phyloP scores from a whole-genome alignment of 2,329 filamentous ascomycete genomes.

The Aureobasidium melanogenum region DNA sequence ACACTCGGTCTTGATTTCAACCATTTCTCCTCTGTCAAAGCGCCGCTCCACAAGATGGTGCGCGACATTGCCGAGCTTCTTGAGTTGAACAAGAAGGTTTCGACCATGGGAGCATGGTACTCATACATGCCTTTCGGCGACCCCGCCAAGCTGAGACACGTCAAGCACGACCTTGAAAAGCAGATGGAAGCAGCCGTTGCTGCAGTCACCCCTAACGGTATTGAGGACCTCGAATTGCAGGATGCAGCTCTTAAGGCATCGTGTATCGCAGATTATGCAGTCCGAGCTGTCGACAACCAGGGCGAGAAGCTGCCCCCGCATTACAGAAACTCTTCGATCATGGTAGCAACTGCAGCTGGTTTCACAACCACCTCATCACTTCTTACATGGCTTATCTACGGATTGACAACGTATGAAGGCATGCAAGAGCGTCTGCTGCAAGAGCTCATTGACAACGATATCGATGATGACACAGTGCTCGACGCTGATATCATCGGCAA shows the following conservation, averaged over 20 bases:
- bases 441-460: slow-evolving; percentile 40
- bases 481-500: slow-evolving; percentile 30
- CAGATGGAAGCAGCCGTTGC: slow-evolving; percentile 33
- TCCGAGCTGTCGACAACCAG: slow-evolving; percentile 45
- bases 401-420: slow-evolving; percentile 44
- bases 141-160: slow-evolving; percentile 34
- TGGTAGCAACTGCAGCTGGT: slow-evolving; percentile 49
- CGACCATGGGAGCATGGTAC: slow-evolving; percentile 49
- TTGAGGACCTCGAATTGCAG: slow-evolving; percentile 27
- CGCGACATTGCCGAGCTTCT: slow-evolving; percentile 42
- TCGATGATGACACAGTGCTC: slow-evolving; percentile 27
- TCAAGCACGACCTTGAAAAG: slow-evolving; percentile 25
- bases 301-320: slow-evolving; percentile 45
- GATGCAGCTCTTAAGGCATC: slow-evolving; percentile 30
- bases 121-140: slow-evolving; percentile 49
- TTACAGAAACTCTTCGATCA: slow-evolving; percentile 33
- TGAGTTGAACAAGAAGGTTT: slow-evolving; percentile 51
- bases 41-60: slow-evolving; percentile 45
- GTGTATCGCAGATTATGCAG: slow-evolving; percentile 40
- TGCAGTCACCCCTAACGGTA: slow-evolving; percentile 27
- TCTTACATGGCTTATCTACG: slow-evolving; percentile 50
- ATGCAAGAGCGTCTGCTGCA: slow-evolving; percentile 51
- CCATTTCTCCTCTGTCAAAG: slow-evolving; percentile 35
- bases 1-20: slow-evolving; percentile 36
- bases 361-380: slow-evolving; percentile 53